These are phyloP conservation scores for Canavalia gladiata DNA, from an alignment of 306 rosid genomes.

Conservation along the genomic window DNA sequence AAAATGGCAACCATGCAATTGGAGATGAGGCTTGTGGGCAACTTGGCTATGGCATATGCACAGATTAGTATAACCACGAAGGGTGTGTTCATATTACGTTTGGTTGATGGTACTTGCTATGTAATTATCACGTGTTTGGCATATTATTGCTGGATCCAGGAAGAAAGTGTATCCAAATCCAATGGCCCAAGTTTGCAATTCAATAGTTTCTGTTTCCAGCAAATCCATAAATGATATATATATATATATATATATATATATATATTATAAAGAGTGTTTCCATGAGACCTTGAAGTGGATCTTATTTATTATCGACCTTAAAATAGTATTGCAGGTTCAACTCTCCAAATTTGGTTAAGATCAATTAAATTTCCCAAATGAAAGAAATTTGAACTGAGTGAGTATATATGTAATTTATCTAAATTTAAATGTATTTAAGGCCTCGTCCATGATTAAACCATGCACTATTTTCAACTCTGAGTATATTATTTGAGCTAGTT, in stretches of 20 bases:
- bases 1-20: neutral
- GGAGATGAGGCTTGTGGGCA: neutral
- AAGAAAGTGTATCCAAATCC: neutral
- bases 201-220: neutral
- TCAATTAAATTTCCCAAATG: neutral
- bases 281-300: neutral
- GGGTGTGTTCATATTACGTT: neutral
- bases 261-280: neutral
- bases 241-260: too few relatives aligned
- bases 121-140: neutral
- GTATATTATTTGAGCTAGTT: too few relatives aligned
- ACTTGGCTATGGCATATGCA: neutral
- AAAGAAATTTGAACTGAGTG: neutral
- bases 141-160: neutral
- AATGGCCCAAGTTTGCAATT: neutral
- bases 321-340: neutral
- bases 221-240: neutral
- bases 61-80: neutral
- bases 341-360: neutral
- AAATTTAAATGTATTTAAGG: neutral
- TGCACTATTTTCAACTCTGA: too few relatives aligned
- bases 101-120: neutral
- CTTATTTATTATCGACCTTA: neutral
- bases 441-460: neutral
- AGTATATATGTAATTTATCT: neutral